Conservation (phyloP, 306 rosid species). For the Rubus parviflorus region DNA sequence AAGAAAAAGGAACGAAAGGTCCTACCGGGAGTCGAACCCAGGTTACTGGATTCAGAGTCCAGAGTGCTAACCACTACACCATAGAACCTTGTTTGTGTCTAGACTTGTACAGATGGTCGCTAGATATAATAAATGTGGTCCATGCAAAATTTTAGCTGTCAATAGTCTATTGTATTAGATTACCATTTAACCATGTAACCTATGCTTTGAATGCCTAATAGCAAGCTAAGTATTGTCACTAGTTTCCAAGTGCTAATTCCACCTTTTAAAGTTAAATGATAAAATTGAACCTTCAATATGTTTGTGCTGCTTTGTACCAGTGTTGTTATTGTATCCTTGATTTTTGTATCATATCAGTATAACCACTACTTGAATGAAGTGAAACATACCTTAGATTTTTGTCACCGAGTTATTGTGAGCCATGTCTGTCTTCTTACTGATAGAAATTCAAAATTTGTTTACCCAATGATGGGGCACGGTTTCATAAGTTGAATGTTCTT, state of each 20-base stretch:
- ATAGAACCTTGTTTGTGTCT: neutral
- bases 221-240: slow-evolving; percentile 1
- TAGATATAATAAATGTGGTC: neutral
- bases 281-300: too few relatives aligned
- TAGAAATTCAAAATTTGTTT: neutral
- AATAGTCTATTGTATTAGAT: neutral
- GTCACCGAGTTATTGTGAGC: neutral
- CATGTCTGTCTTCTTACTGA: neutral
- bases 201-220: neutral
- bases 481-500: too few relatives aligned
- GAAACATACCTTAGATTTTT: neutral
- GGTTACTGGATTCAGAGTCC: neutral
- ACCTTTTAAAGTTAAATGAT: neutral
- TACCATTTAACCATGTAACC: neutral
- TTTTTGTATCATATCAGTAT: neutral
- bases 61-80: neutral
- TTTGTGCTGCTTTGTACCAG: too few relatives aligned
- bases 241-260: neutral
- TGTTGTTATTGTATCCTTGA: neutral
- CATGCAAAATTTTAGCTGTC: neutral
- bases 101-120: neutral
- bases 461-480: neutral
- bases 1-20: neutral
- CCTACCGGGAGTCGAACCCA: too few relatives aligned
- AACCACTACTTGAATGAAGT: too few relatives aligned